Percentiles rank a stretch among this genome's conserved stretches.
Evolutionary conservation across 495 filamentous ascomycete genomes (phyloP).

Genomic region (Gamarada debralockiae): DNA sequence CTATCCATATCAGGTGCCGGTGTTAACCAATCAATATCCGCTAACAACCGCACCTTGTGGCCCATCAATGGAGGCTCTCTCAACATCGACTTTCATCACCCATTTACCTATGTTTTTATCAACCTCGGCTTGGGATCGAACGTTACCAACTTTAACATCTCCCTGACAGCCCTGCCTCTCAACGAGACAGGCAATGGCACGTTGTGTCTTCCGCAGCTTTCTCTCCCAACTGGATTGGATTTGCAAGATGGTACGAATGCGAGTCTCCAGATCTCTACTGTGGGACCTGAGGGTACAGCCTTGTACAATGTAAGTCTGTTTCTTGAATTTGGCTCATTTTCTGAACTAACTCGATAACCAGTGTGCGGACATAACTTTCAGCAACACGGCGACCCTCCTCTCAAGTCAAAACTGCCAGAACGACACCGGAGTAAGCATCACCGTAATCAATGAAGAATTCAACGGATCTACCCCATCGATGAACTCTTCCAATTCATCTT

Average conservation of each 20-base stretch:
- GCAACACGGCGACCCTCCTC: not conserved
- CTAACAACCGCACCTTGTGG: not conserved
- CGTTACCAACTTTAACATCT: not conserved
- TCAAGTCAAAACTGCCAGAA: not conserved
- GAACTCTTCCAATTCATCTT: too few relatives aligned
- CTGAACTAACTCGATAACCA: not conserved
- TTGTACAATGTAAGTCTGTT: not conserved
- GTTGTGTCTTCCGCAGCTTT: not conserved
- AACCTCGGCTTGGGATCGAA: not conserved
- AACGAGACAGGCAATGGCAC: not conserved
- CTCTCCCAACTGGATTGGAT: not conserved
- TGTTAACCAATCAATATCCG: not conserved
- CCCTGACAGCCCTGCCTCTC: not conserved
- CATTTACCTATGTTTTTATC: not conserved
- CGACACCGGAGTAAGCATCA: not conserved
- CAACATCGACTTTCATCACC: not conserved
- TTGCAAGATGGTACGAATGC: not conserved
- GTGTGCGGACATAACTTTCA: not conserved
- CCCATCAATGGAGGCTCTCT: not conserved
- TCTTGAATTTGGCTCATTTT: not conserved
- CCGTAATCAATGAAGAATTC: too few relatives aligned
- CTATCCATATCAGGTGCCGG: not conserved
- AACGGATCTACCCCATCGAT: too few relatives aligned
- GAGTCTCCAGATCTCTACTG: not conserved
- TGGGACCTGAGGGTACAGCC: not conserved